Conservation (phyloP, 2,329 filamentous ascomycete species). For the Colletotrichum cordylinicola region DNA sequence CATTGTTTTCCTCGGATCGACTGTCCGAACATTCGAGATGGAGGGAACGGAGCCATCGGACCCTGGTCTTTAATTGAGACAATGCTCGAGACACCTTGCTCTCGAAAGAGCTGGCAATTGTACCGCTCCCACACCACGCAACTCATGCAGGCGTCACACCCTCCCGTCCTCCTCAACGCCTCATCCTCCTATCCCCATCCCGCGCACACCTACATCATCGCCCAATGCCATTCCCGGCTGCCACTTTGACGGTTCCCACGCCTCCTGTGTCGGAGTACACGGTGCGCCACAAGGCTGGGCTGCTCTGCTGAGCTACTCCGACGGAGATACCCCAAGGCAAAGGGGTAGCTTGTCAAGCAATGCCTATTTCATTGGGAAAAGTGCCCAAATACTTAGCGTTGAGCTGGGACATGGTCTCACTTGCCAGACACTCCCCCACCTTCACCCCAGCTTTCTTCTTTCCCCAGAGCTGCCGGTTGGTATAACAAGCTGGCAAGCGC, state of each 20-base stretch:
- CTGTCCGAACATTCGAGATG: neutral
- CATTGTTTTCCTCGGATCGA: neutral
- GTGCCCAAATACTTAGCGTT: constrained; percentile 1
- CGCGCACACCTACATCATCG: neutral
- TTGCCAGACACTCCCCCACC: constrained; percentile 18
- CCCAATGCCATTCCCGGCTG: neutral
- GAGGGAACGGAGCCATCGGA: neutral
- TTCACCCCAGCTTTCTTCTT: constrained; percentile 17
- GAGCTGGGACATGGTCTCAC: constrained; percentile 19
- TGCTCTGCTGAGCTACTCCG: neutral
- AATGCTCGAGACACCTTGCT: neutral
- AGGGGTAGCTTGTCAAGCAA: constrained; percentile 10
- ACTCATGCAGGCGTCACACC: constrained; percentile 6
- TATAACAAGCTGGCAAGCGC: constrained; percentile 22
- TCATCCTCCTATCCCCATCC: neutral
- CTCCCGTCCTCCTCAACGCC: constrained; percentile 16
- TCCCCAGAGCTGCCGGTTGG: neutral
- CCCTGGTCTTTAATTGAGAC: neutral
- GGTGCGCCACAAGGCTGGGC: constrained; percentile 14
- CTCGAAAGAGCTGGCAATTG: neutral
- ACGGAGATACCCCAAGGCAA: constrained; percentile 8
- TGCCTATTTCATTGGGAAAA: constrained; percentile 2
- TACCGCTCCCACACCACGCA: neutral
- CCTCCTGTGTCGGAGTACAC: neutral
- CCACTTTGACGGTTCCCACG: neutral